Evolutionary conservation across 768 basidiomycete genomes (phyloP), one percentile per base, ranked within the genome.

Genomic region (Lepiota brunneoincarnata): DNA sequence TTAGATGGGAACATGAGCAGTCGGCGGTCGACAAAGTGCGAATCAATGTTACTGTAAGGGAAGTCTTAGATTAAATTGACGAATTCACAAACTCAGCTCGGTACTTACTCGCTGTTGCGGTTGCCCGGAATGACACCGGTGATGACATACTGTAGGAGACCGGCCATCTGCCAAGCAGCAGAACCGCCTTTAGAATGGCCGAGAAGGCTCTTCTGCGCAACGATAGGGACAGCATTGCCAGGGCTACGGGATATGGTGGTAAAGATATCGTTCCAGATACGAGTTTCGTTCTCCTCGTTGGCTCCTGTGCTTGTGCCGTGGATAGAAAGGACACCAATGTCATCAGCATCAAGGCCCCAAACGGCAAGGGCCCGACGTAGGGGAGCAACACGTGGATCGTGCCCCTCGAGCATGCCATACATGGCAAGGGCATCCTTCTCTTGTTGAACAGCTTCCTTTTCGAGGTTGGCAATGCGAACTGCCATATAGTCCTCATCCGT

Each of bases 141-240:
- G 58, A 76, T 79, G 57, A 99, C 79, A 10, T 86, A 84, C 69
- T 99, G 94, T 51, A 93, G 71, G 51, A 98, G 78, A 61, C 97
- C 97, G 63, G 86, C 87, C 80, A 97, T 83, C 73, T 94, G 92
- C 96, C 94, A 98, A 1, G 94, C 91, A 51, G 96, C 96, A n/a
- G 97, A 92, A 57, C 96, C 97, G 69, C 97, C 97, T 79, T 99
- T 99, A 10, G 96, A 87, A 67, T 99, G 96, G 57, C 97, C 97
- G 26, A 96, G 88, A 46, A 99, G 79, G 69, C 89, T 93, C 81
- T 99, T 99, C 72, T 98, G 97, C 2, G 97, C 93, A 70, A 98
- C 89, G 64, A 97, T 86, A 4, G 97, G 97, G 43, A 96, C 87
- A n/a, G 95, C 94, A 69, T 98, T 98, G 50, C 97, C 96, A 36